A percentile compares a stretch with the other conserved stretches of the same genome.
Conservation (phyloP, 108 stramenopile genomes). For the Conticribra guillardii region DNA sequence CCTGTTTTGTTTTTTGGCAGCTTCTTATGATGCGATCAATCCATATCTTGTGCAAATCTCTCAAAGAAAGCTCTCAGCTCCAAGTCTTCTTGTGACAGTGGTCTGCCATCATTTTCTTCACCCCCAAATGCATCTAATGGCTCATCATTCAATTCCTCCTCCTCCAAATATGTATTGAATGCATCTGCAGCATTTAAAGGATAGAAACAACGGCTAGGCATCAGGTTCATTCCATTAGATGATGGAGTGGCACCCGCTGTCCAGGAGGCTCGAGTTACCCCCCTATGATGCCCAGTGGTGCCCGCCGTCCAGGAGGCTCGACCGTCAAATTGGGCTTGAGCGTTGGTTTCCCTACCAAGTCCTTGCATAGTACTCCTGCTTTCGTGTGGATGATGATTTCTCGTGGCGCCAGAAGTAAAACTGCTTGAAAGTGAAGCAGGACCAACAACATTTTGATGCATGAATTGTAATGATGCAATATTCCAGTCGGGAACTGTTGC, state of each 20-base stretch:
- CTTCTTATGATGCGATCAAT: too few relatives aligned
- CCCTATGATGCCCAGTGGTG: neutral
- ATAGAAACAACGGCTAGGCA: neutral
- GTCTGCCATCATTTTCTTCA: neutral
- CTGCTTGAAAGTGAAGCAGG: too few relatives aligned
- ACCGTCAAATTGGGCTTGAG: too few relatives aligned
- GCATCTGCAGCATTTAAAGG: neutral
- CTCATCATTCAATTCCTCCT: neutral
- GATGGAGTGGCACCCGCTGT: neutral
- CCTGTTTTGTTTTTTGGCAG: too few relatives aligned
- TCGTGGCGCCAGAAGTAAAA: neutral
- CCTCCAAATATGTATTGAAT: neutral
- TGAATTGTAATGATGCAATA: too few relatives aligned
- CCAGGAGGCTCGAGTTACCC: neutral
- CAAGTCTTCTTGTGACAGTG: neutral
- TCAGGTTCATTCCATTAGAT: neutral
- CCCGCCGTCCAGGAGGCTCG: neutral
- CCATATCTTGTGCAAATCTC: neutral
- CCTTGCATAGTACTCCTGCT: neutral
- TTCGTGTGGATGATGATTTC: neutral
- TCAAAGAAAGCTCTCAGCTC: neutral
- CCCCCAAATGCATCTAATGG: neutral
- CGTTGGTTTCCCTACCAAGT: too few relatives aligned
- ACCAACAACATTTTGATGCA: too few relatives aligned
- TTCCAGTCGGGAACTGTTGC: too few relatives aligned